phyloP scores from a whole-genome alignment of 371 early-diverging fungal genomes.

The Apophysomyces variabilis region DNA sequence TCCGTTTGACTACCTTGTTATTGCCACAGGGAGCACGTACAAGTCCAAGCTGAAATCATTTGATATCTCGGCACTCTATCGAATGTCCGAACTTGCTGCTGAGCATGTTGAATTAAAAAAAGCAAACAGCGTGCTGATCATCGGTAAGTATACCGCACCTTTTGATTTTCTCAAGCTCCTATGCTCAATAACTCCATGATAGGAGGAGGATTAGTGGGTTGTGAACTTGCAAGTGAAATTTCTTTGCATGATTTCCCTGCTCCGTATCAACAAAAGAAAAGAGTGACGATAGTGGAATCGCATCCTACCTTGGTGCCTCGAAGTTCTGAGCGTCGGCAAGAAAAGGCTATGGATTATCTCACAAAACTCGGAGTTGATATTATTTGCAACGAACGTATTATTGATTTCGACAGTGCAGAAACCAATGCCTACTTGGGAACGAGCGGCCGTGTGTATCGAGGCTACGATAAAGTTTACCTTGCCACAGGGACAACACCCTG shows the following conservation, averaged over 20 bases:
- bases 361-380: conserved; percentile 60
- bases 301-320: conserved; percentile 39
- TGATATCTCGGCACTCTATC: conserved; percentile 41
- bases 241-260: conserved; percentile 41
- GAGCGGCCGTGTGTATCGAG: conserved; percentile 33
- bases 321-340: conserved; percentile 37
- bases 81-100: conserved; percentile 25
- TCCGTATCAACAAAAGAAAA: conserved; percentile 38
- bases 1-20: conserved; percentile 68
- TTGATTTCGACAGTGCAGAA: conserved; percentile 43
- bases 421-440: conserved; percentile 33
- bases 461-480: conserved; percentile 42
- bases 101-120: conserved; percentile 60
- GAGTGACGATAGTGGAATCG: conserved; percentile 58
- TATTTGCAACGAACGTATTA: conserved; percentile 59
- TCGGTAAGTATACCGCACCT: conserved; percentile 27
- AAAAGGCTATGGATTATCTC: conserved; percentile 52
- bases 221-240: conserved; percentile 67
- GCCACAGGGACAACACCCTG: conserved; percentile 46
- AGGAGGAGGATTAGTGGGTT: conserved; percentile 69
- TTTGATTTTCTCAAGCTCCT: neutral
- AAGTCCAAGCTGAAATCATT: conserved; percentile 49
- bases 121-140: conserved; percentile 55
- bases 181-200: neutral
- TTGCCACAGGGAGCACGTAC: conserved; percentile 71